phyloP scores from a whole-genome alignment of 495 filamentous ascomycete genomes.

The Friedmanniomyces simplex region DNA sequence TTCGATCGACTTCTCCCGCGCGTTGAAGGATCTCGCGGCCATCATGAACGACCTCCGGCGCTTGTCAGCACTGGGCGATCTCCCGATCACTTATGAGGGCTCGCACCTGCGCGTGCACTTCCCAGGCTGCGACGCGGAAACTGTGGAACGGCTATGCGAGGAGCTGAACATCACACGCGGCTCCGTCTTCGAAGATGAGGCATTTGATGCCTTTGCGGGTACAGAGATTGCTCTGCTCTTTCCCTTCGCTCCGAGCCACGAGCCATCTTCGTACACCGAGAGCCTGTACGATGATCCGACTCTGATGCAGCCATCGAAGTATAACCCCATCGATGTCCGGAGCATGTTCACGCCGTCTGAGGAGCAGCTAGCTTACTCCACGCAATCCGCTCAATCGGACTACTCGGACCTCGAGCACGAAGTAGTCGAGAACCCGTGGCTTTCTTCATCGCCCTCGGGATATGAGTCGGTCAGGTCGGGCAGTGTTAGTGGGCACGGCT shows the following conservation, averaged over 20 bases:
- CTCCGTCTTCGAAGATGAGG: constrained; percentile 64
- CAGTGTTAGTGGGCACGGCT: constrained; percentile 40
- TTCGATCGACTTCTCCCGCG: constrained; percentile 78
- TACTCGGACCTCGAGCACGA: constrained; percentile 35
- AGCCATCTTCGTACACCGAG: constrained; percentile 16
- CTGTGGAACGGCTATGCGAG: constrained; percentile 72
- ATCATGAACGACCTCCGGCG: constrained; percentile 73
- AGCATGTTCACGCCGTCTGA: constrained; percentile 43
- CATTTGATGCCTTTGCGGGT: constrained; percentile 32
- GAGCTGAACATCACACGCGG: constrained; percentile 77
- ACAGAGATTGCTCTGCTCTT: constrained; percentile 68
- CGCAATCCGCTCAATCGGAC: constrained; percentile 28
- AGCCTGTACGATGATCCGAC: constrained; percentile 24
- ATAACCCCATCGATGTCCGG: constrained; percentile 6
- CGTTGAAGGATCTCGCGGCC: constrained; percentile 70
- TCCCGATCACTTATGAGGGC: constrained; percentile 62
- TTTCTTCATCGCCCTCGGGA: no score
- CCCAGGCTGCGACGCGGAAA: constrained; percentile 75
- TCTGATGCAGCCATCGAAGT: constrained; percentile 4
- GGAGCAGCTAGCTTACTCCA: constrained; percentile 23
- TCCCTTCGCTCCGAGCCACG: constrained; percentile 63
- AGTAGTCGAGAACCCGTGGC: constrained; percentile 41
- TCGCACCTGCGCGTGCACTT: constrained; percentile 71
- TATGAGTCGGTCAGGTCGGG: constrained; percentile 44
- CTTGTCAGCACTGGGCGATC: constrained; percentile 64